These are phyloP conservation scores for Evernia prunastri DNA, from an alignment of 495 filamentous ascomycete species.

Conservation along the genomic window DNA sequence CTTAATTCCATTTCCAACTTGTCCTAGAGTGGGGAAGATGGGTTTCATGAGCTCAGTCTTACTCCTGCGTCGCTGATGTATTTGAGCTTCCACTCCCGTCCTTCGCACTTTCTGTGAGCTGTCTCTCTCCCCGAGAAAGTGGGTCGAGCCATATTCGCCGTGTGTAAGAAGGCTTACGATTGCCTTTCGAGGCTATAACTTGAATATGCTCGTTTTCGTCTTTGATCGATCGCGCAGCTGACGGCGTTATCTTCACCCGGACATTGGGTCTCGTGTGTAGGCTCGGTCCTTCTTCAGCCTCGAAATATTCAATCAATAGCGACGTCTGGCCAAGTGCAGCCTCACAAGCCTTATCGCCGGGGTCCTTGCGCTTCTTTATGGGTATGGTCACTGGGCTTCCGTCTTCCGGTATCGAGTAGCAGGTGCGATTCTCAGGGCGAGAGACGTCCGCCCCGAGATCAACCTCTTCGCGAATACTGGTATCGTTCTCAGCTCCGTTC, in stretches of 20 bases:
- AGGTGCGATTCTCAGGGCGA: constrained; percentile 69
- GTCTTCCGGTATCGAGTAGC: constrained; percentile 92
- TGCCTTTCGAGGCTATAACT: constrained; percentile 68
- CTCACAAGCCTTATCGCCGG: constrained; percentile 46
- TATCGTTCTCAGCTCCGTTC: too few species aligned
- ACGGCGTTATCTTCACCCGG: constrained; percentile 88
- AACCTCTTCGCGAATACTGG: constrained; percentile 54
- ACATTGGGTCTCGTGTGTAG: constrained; percentile 76
- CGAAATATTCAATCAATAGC: constrained; percentile 96
- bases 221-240: constrained; percentile 49
- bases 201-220: constrained; percentile 66
- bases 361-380: constrained; percentile 52
- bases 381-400: constrained; percentile 85
- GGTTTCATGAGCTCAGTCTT: constrained; percentile 57
- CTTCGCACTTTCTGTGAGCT: constrained; percentile 43
- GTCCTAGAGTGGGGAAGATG: too few species aligned
- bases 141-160: constrained; percentile 55
- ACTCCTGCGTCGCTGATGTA: constrained; percentile 70
- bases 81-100: constrained; percentile 56
- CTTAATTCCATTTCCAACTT: constrained; percentile 81
- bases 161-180: constrained; percentile 58
- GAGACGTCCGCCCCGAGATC: constrained; percentile 76
- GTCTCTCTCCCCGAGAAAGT: constrained; percentile 48
- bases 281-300: constrained; percentile 66
- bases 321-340: constrained; percentile 64